Percentiles rank a stretch among this genome's conserved stretches.
Evolutionary conservation across 495 filamentous ascomycete genomes (phyloP).

Genomic region (Delitschia confertaspora): DNA sequence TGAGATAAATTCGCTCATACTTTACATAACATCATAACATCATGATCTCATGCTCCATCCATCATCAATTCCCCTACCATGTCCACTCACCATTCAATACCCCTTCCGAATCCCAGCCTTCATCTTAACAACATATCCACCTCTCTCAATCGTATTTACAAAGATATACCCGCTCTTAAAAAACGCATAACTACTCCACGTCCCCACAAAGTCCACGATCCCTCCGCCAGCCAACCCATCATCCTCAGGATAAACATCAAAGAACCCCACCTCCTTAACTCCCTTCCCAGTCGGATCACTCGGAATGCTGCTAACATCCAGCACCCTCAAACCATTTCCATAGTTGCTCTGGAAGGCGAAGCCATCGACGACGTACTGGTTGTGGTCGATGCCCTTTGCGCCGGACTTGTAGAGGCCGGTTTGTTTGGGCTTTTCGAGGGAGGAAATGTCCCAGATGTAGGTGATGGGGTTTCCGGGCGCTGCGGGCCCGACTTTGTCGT

Average conservation of each 20-base stretch:
- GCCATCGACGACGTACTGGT: constrained; percentile 50
- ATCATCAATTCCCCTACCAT: too few relatives aligned
- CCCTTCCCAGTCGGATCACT: constrained; percentile 44
- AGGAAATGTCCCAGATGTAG: constrained; percentile 31
- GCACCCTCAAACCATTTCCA: constrained; percentile 47
- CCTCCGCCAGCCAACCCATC: constrained; percentile 41
- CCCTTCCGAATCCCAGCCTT: constrained; percentile 2
- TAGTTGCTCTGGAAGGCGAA: constrained; percentile 52
- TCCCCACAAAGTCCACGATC: constrained; percentile 47
- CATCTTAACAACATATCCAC: constrained; percentile 42
- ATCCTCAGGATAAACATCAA: constrained; percentile 55
- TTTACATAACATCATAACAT: too few relatives aligned
- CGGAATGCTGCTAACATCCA: constrained; percentile 47
- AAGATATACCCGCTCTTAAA: constrained; percentile 51
- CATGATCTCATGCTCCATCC: too few relatives aligned
- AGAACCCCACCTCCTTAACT: constrained; percentile 47
- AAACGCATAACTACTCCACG: constrained; percentile 49
- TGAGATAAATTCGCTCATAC: too few relatives aligned
- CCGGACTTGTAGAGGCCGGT: constrained; percentile 47
- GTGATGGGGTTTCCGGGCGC: constrained; percentile 24
- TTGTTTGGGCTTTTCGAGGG: constrained; percentile 33
- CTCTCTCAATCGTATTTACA: constrained; percentile 53
- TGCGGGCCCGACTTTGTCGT: constrained; percentile 34
- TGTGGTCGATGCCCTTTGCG: constrained; percentile 50
- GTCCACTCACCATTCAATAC: too few relatives aligned